Evolutionary conservation across 1,284 basidiomycete genomes (phyloP).

Genomic region (Ceratobasidium sp.): DNA sequence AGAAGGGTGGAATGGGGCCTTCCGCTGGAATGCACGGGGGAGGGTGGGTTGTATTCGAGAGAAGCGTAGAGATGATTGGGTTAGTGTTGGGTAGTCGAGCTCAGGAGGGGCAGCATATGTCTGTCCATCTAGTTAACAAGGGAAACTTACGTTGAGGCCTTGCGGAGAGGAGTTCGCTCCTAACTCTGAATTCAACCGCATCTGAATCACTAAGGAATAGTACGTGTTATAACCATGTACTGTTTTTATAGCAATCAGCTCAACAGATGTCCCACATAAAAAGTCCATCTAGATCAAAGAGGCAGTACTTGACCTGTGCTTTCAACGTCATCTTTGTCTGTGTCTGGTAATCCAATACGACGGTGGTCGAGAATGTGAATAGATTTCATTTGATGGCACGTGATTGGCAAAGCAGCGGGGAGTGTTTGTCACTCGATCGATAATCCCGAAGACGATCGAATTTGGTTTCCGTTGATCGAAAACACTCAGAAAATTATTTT

Average conservation of each 20-base stretch:
- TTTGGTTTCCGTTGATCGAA: too few species aligned
- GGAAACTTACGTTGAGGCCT: too few species aligned
- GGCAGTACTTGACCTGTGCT: slow-evolving; percentile 24
- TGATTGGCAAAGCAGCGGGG: too few species aligned
- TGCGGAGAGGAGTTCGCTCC: slow-evolving; percentile 61
- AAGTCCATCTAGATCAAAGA: slow-evolving; percentile 85
- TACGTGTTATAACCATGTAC: neutral
- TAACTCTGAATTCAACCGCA: slow-evolving; percentile 75
- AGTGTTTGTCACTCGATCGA: too few species aligned
- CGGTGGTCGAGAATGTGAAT: too few species aligned
- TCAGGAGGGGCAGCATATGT: slow-evolving; percentile 60
- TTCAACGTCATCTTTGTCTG: too few species aligned
- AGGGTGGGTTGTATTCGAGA: slow-evolving; percentile 1
- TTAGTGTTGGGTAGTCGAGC: too few species aligned
- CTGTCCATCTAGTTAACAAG: slow-evolving; percentile 76
- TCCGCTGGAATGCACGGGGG: slow-evolving; percentile 63
- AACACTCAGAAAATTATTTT: too few species aligned
- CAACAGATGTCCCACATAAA: slow-evolving; percentile 39
- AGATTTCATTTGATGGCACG: too few species aligned
- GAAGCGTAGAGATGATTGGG: neutral
- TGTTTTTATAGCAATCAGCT: too few species aligned
- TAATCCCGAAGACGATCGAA: too few species aligned
- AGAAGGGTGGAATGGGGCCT: slow-evolving; percentile 78
- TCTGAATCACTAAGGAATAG: slow-evolving; percentile 68
- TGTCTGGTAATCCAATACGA: too few species aligned